phyloP scores from a whole-genome alignment of 139 green algal genomes.

The Chlorella sp. region DNA sequence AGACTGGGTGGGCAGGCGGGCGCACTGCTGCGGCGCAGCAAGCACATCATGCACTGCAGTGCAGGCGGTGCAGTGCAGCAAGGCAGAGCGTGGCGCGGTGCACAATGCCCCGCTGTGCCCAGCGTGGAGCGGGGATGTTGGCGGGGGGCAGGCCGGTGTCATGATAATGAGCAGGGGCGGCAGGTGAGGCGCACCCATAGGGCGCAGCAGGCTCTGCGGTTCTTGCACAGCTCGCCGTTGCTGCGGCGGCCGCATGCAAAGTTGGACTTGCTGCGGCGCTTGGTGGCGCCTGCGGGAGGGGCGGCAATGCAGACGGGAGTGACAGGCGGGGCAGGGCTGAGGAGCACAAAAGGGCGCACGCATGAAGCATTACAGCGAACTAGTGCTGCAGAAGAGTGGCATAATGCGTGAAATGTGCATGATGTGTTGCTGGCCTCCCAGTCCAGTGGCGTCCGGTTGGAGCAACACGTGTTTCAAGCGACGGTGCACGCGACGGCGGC shows the following conservation, averaged over 20 bases:
- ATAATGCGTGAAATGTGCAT: too few relatives aligned
- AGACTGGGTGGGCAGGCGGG: too few relatives aligned
- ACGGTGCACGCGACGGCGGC: background rate
- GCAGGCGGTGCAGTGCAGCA: background rate
- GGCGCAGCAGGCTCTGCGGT: slow-evolving; percentile 19
- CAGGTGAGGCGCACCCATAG: background rate
- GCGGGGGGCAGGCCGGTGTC: background rate
- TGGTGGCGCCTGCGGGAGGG: background rate
- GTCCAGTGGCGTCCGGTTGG: background rate
- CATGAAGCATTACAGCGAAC: too few relatives aligned
- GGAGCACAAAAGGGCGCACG: background rate
- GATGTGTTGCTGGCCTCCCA: background rate
- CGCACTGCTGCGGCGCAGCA: background rate
- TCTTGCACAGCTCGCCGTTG: slow-evolving; percentile 25
- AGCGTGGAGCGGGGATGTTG: background rate
- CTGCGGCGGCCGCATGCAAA: slow-evolving; percentile 13
- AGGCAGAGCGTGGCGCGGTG: too few relatives aligned
- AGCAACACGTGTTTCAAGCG: background rate
- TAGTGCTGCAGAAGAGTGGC: too few relatives aligned
- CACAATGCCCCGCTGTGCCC: background rate
- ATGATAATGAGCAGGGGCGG: background rate
- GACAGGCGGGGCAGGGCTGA: background rate
- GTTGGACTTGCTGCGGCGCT: slow-evolving; percentile 15
- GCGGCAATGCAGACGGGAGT: background rate
- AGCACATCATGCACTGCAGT: background rate